Conservation (phyloP, 305 asterid species). For the Andrographis paniculata region DNA sequence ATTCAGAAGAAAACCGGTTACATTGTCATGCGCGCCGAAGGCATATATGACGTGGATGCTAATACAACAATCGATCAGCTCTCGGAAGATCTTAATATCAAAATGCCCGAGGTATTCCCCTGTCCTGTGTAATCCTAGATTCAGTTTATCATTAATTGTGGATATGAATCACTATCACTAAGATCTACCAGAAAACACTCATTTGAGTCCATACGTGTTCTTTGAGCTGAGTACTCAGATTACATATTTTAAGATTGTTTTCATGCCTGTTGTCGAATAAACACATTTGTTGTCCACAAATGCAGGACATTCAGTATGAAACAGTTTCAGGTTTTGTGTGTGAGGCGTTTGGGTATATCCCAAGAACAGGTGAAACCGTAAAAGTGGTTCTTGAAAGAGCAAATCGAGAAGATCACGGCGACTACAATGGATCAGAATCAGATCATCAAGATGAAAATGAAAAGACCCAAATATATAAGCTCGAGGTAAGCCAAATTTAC, state of each 20-base stretch:
- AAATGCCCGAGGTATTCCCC: conserved; percentile 79
- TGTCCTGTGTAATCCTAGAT: conserved; percentile 6
- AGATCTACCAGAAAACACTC: too few relatives aligned
- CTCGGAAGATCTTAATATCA: conserved; percentile 89
- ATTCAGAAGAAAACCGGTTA: conserved; percentile 97
- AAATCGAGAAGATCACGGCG: conserved; percentile 59
- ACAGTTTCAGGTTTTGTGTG: conserved; percentile 99
- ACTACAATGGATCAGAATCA: conserved; percentile 33
- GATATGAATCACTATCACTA: too few relatives aligned
- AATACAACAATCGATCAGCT: conserved; percentile 95
- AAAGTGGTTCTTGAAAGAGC: conserved; percentile 77
- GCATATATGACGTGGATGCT: conserved; percentile 95
- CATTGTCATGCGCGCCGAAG: conserved; percentile 94
- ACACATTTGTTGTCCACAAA: conserved; percentile 14
- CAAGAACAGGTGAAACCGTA: conserved; percentile 91
- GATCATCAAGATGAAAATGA: conserved; percentile 35
- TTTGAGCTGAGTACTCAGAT: too few relatives aligned
- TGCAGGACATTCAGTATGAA: conserved; percentile 94
- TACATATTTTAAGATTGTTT: too few relatives aligned
- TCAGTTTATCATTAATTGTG: too few relatives aligned
- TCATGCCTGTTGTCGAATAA: too few relatives aligned
- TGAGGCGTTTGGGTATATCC: conserved; percentile 97
- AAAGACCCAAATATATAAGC: conserved; percentile 75
- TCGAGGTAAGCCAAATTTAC: conserved; percentile 54
- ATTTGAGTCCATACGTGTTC: too few relatives aligned